Evolutionary conservation across 2,329 filamentous ascomycete genomes (phyloP).

Genomic region (Fusarium tricinctum): DNA sequence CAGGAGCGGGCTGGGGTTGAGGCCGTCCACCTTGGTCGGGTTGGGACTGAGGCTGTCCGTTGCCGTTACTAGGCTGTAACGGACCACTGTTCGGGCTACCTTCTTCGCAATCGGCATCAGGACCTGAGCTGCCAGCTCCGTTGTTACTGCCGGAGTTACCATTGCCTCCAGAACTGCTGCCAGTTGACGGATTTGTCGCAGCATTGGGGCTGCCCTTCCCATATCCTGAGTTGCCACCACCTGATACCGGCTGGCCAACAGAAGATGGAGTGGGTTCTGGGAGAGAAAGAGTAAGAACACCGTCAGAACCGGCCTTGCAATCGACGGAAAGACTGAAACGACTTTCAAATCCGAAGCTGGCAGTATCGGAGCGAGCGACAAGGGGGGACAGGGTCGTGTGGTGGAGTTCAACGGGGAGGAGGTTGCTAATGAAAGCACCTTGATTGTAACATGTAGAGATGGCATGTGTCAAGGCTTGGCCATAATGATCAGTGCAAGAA

Average conservation of each 20-base stretch:
- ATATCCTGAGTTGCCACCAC: not conserved
- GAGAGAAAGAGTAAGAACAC: conserved; percentile 51
- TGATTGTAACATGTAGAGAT: conserved; percentile 48
- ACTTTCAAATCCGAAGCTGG: conserved; percentile 37
- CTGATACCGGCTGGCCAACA: conserved; percentile 3
- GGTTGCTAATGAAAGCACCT: conserved; percentile 48
- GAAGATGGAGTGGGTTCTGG: conserved; percentile 35
- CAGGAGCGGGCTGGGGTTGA: conserved; percentile 13
- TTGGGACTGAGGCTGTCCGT: not conserved
- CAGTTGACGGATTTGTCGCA: conserved; percentile 4
- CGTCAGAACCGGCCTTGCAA: conserved; percentile 52
- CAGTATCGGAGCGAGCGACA: conserved; percentile 11
- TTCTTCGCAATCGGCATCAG: not conserved
- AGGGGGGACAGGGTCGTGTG: conserved; percentile 21
- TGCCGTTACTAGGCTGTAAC: not conserved
- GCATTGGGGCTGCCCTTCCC: conserved; percentile 3
- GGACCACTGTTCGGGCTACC: not conserved
- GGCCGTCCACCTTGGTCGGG: conserved; percentile 13
- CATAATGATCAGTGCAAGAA: conserved; percentile 51
- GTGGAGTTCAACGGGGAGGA: conserved; percentile 52
- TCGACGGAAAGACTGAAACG: conserved; percentile 48
- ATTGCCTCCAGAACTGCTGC: not conserved
- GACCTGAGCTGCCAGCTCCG: not conserved
- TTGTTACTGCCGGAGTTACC: not conserved
- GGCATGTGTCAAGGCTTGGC: conserved; percentile 49